Conservation (phyloP, 805 yeast genomes). For the Metschnikowia orientalis region DNA sequence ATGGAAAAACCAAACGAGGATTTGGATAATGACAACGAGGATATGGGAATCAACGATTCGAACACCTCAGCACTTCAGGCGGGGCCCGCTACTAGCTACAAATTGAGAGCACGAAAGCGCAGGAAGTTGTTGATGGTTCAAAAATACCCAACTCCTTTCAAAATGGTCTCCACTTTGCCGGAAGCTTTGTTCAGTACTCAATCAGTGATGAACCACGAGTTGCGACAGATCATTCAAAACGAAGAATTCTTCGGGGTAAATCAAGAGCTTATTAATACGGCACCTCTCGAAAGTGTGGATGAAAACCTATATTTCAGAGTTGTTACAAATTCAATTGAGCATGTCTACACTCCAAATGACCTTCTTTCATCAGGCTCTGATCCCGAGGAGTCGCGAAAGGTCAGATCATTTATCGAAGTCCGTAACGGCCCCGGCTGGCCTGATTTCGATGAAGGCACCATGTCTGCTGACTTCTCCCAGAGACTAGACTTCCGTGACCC, state of each 20-base stretch:
- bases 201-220: slow-evolving; percentile 27
- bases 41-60: slow-evolving; percentile 35
- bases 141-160: slow-evolving; percentile 35
- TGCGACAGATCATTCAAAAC: slow-evolving; percentile 24
- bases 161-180: slow-evolving; percentile 32
- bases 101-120: slow-evolving; percentile 29
- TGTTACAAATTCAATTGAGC: slow-evolving; percentile 30
- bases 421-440: slow-evolving; percentile 42
- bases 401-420: slow-evolving; percentile 32
- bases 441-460: slow-evolving; percentile 33
- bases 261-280: slow-evolving; percentile 24
- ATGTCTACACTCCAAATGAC: slow-evolving; percentile 6
- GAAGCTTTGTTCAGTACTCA: slow-evolving; percentile 34
- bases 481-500: slow-evolving; percentile 44
- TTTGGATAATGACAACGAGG: slow-evolving; percentile 48
- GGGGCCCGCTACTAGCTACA: too few species aligned
- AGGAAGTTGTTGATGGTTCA: slow-evolving; percentile 28
- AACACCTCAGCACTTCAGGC: too few species aligned
- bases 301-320: slow-evolving; percentile 38
- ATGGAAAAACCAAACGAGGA: slow-evolving; percentile 21
- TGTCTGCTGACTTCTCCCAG: slow-evolving; percentile 32
- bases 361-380: not conserved
- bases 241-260: slow-evolving; percentile 18
- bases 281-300: slow-evolving; percentile 28
- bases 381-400: not conserved